phyloP scores from a whole-genome alignment of 805 yeast species.

The Zygotorulaspora florentina region DNA sequence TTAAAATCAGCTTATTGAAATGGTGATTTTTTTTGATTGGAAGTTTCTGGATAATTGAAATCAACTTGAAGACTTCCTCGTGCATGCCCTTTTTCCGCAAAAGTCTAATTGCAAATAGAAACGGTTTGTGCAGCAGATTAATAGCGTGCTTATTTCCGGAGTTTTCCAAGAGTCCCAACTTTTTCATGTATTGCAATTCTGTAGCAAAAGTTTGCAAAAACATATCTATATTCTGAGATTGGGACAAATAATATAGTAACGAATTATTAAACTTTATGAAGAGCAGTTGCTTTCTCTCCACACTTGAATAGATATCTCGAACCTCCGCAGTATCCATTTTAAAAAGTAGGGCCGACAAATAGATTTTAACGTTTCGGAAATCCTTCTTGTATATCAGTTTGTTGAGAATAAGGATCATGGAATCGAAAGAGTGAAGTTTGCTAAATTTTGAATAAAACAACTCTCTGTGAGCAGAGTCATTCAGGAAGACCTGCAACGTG shows the following conservation, averaged over 20 bases:
- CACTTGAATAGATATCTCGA: background rate
- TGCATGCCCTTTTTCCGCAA: slow-evolving; percentile 21
- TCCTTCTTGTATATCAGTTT: slow-evolving; percentile 16
- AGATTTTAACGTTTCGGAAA: slow-evolving; percentile 17
- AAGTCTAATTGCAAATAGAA: slow-evolving; percentile 13
- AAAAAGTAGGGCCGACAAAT: slow-evolving; percentile 22
- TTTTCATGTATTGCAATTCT: slow-evolving; percentile 8
- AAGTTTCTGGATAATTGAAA: slow-evolving; percentile 16
- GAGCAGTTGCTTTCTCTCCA: background rate
- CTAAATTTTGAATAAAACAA: slow-evolving; percentile 19
- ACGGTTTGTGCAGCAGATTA: slow-evolving; percentile 16
- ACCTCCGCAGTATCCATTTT: slow-evolving; percentile 15
- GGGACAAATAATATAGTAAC: slow-evolving; percentile 18
- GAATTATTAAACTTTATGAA: slow-evolving; percentile 24
- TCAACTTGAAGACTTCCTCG: slow-evolving; percentile 24
- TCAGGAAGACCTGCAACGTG: slow-evolving; percentile 27
- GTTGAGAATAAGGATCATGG: slow-evolving; percentile 19
- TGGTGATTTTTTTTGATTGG: slow-evolving; percentile 8
- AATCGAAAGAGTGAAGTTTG: slow-evolving; percentile 21
- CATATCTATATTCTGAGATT: slow-evolving; percentile 20
- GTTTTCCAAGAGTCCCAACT: slow-evolving; percentile 2
- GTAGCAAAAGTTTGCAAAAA: slow-evolving; percentile 20
- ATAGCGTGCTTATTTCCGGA: background rate
- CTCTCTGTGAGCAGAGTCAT: slow-evolving; percentile 12
- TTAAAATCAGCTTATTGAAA: slow-evolving; percentile 22